Evolutionary conservation across 257 asterid genomes (phyloP).

Genomic region (Parsonsia alboflavescens): DNA sequence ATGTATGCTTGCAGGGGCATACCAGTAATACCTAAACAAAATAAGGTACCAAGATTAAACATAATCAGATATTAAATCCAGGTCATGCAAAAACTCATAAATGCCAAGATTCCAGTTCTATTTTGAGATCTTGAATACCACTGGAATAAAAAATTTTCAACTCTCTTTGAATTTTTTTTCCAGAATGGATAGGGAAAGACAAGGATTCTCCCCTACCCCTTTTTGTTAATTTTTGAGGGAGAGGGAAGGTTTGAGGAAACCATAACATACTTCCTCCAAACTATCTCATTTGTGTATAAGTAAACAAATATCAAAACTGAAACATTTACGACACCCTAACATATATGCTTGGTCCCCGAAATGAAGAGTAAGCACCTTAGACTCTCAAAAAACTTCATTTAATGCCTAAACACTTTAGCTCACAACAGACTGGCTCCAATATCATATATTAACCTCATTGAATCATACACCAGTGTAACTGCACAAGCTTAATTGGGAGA

Average conservation of each 20-base stretch:
- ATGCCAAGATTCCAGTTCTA: neutral
- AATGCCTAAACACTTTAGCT: neutral
- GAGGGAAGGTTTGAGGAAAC: neutral
- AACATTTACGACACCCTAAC: neutral
- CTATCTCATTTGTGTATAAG: neutral
- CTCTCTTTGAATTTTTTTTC: too few species aligned
- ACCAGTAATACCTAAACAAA: slow-evolving; percentile 75
- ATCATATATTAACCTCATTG: neutral
- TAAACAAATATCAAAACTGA: neutral
- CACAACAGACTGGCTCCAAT: neutral
- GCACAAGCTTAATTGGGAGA: neutral
- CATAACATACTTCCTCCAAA: neutral
- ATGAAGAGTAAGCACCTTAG: neutral
- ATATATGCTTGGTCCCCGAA: neutral
- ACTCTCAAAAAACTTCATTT: neutral
- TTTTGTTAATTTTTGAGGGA: too few species aligned
- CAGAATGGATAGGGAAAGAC: neutral
- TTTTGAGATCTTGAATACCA: neutral
- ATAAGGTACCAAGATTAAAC: slow-evolving; percentile 4
- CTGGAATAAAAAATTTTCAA: neutral
- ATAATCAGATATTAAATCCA: neutral
- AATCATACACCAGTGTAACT: neutral
- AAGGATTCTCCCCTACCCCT: too few species aligned
- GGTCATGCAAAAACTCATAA: neutral
- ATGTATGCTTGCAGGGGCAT: slow-evolving; percentile 91